phyloP scores from a whole-genome alignment of 2,329 filamentous ascomycete species.

The Talaromyces pinophilus region DNA sequence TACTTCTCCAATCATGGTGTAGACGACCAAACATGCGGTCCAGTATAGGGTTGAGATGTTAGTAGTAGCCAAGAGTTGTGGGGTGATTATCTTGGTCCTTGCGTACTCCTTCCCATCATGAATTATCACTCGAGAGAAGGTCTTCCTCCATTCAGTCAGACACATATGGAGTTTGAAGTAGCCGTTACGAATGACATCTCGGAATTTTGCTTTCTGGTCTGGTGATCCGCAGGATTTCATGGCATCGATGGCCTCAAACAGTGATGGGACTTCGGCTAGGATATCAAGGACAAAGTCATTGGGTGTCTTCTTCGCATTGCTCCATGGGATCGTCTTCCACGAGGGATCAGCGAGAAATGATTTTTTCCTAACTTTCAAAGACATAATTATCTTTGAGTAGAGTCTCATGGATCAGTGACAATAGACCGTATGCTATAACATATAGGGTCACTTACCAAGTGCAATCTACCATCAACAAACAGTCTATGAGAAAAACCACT shows the following conservation, averaged over 20 bases:
- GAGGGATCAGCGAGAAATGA: background rate
- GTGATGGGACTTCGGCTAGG: background rate
- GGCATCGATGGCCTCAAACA: background rate
- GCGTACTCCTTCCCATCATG: background rate
- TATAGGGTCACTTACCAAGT: background rate
- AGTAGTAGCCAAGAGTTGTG: background rate
- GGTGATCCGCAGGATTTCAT: background rate
- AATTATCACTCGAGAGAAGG: background rate
- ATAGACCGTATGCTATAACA: no score
- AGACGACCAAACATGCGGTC: background rate
- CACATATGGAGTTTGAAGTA: background rate
- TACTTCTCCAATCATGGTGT: background rate
- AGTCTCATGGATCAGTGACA: no score
- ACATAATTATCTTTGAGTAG: no score
- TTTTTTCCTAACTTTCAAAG: background rate
- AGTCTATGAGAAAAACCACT: background rate
- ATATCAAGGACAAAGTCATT: background rate
- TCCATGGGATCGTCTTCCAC: background rate
- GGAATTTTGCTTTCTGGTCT: background rate
- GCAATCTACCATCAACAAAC: background rate
- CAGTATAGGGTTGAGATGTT: background rate
- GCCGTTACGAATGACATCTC: background rate
- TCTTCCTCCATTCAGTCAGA: background rate
- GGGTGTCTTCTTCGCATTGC: background rate
- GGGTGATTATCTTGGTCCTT: background rate